Base-by-base conservation (phyloP, 2,329 filamentous ascomycete genomes). In the Boeremia exigua region DNA sequence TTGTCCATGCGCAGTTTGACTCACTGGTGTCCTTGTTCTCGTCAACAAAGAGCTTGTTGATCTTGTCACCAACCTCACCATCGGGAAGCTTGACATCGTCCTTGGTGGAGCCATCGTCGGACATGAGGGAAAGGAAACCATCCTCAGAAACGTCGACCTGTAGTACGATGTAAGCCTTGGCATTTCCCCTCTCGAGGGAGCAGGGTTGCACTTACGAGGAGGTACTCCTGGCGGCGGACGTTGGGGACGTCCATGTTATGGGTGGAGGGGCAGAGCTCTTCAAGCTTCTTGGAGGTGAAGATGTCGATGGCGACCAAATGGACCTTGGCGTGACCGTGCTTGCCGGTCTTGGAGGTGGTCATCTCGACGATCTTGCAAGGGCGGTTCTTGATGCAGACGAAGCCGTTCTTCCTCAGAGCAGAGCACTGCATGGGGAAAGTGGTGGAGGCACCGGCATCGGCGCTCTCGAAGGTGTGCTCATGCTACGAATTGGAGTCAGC, bases 281-380 rank as follows among this genome's bases (percentile, higher is more conserved):
- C 95, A 69, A 96, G 87, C 89, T 99, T 99, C 91, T 97, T 99
- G 87, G 86, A 86, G 68, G 93, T 99, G 89, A 99, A 99, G 85
- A 99, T 98, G 81, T 99, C 95, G 80, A 96, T 88, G 78, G 92
- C 95, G 76, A 97, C 90, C 74, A 99, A 84, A 84, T 99, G 94
- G 80, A 99, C 95, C 89, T 99, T 99, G 84, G 95, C 95, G 91
- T 99, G 96, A 81, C 95, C 95, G 90, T 99, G 95, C 92, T 99
- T 99, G 84, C 95, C 95, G 71, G 95, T 99, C 93, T 99, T 99
- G 81, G 95, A 99, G 85, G 95, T 99, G 72, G 92, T 96, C 96
- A 99, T 99, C 78, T 99, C 95, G 81, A 98, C 91, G 75, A 99
- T 99, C 91, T 98, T 99, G 93, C 95, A 99, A 75, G 95, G 96